Conservation (phyloP, 345 rosid species). For the Chamaenerion angustifolium region DNA sequence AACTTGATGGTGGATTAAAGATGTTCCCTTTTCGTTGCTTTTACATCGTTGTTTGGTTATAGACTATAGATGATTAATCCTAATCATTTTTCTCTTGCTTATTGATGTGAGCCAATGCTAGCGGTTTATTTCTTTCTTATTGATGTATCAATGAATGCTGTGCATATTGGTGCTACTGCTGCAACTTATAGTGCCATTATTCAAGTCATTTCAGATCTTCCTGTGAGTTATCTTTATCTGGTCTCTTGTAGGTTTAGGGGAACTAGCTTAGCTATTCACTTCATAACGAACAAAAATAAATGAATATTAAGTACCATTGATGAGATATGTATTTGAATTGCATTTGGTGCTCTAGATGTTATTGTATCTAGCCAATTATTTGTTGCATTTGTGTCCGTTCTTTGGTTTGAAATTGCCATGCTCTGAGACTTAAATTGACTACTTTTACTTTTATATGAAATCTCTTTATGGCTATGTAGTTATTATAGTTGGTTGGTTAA, state of each 20-base stretch:
- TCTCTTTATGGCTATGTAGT: too few relatives aligned
- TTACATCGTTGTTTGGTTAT: constrained; percentile 5
- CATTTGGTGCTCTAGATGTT: background rate
- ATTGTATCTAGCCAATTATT: background rate
- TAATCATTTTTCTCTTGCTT: constrained; percentile 19
- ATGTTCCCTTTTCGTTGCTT: background rate
- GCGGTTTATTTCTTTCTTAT: constrained; percentile 85
- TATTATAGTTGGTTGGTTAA: too few relatives aligned
- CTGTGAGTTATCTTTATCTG: constrained; percentile 38
- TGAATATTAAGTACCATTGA: too few relatives aligned
- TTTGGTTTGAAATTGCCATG: too few relatives aligned
- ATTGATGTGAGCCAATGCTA: constrained; percentile 99
- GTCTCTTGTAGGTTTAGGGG: too few relatives aligned
- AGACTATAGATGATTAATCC: constrained; percentile 9
- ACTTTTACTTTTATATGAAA: too few relatives aligned
- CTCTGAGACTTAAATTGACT: too few relatives aligned
- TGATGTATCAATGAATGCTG: constrained; percentile 91
- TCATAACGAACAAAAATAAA: too few relatives aligned
- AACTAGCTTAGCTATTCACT: too few relatives aligned
- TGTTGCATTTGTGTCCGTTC: too few relatives aligned
- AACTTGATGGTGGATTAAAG: background rate
- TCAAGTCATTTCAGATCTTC: constrained; percentile 90
- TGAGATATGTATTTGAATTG: background rate
- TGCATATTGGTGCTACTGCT: constrained; percentile 95
- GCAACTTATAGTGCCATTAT: constrained; percentile 89